phyloP scores from a whole-genome alignment of 768 basidiomycete species.

The Russula sp. region DNA sequence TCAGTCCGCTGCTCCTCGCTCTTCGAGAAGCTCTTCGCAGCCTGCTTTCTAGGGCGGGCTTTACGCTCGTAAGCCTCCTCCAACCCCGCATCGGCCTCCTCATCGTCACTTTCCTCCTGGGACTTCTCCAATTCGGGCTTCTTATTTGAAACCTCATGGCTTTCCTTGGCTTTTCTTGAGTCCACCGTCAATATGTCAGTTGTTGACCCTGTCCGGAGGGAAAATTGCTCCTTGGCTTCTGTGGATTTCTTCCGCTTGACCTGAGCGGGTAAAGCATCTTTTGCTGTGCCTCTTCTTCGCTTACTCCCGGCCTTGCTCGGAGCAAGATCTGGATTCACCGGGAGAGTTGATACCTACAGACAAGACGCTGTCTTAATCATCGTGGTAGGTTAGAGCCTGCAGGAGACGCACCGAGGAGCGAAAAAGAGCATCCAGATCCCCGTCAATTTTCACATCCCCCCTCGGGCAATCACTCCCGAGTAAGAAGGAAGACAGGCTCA shows the following conservation, averaged over 20 bases:
- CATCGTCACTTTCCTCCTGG: conserved; percentile 27
- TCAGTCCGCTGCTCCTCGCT: conserved; percentile 21
- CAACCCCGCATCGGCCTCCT: conserved; percentile 30
- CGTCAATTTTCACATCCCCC: conserved; percentile 35
- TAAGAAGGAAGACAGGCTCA: conserved; percentile 25
- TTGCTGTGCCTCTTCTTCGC: background rate
- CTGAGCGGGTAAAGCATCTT: conserved; percentile 7
- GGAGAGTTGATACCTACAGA: conserved; percentile 3
- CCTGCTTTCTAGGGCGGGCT: conserved; percentile 5
- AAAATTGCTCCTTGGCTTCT: conserved; percentile 22
- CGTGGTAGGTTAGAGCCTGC: background rate
- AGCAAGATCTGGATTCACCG: conserved; percentile 9
- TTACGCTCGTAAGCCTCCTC: conserved; percentile 32
- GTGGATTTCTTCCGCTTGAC: conserved; percentile 17
- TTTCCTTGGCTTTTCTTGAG: conserved; percentile 26
- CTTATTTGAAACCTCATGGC: conserved; percentile 19
- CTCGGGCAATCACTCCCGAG: conserved; percentile 8
- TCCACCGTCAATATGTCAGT: conserved; percentile 13
- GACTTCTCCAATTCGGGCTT: conserved; percentile 7
- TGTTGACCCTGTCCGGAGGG: background rate
- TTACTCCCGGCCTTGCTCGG: conserved; percentile 10
- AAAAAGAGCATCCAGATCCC: conserved; percentile 61
- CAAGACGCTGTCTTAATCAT: background rate
- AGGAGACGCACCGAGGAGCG: conserved; percentile 41
- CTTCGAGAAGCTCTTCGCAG: conserved; percentile 20